Evolutionary conservation across 2,329 filamentous ascomycete genomes (phyloP).

Genomic region (Calonectria leucothoes): DNA sequence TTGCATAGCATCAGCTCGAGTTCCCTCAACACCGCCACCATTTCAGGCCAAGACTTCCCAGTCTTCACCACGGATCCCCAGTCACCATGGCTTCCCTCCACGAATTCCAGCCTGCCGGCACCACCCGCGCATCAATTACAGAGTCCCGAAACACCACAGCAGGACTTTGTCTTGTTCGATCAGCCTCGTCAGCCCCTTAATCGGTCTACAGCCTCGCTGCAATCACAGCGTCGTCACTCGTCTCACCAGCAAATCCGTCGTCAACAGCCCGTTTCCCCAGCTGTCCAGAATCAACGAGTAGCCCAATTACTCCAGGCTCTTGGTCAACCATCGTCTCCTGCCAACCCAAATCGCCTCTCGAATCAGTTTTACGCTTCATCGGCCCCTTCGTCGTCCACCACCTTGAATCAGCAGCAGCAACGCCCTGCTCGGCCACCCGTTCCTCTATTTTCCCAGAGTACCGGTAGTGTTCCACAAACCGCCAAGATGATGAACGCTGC

Average conservation of each 20-base stretch:
- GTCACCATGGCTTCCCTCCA: slow-evolving; percentile 85
- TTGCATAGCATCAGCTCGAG: slow-evolving; percentile 67
- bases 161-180: slow-evolving; percentile 86
- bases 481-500: slow-evolving; percentile 59
- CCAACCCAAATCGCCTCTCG: slow-evolving; percentile 67
- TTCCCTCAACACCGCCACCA: slow-evolving; percentile 68
- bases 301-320: slow-evolving; percentile 69
- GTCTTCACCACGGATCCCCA: slow-evolving; percentile 87
- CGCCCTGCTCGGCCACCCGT: slow-evolving; percentile 73
- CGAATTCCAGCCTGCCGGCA: slow-evolving; percentile 72
- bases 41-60: slow-evolving; percentile 73
- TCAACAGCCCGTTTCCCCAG: slow-evolving; percentile 50
- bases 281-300: slow-evolving; percentile 69
- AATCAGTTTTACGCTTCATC: slow-evolving; percentile 76
- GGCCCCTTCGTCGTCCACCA: slow-evolving; percentile 69
- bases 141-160: slow-evolving; percentile 62
- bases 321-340: slow-evolving; percentile 66
- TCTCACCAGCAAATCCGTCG: slow-evolving; percentile 57
- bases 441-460: slow-evolving; percentile 75
- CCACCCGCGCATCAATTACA: slow-evolving; percentile 67
- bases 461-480: slow-evolving; percentile 61
- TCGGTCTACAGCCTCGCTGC: slow-evolving; percentile 52
- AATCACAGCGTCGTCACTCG: slow-evolving; percentile 58
- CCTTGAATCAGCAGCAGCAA: slow-evolving; percentile 67
- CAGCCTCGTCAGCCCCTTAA: slow-evolving; percentile 55